Evolutionary conservation across 2,329 filamentous ascomycete genomes (phyloP), one percentile per base, ranked within the genome.

Genomic region (Curvularia sp.): DNA sequence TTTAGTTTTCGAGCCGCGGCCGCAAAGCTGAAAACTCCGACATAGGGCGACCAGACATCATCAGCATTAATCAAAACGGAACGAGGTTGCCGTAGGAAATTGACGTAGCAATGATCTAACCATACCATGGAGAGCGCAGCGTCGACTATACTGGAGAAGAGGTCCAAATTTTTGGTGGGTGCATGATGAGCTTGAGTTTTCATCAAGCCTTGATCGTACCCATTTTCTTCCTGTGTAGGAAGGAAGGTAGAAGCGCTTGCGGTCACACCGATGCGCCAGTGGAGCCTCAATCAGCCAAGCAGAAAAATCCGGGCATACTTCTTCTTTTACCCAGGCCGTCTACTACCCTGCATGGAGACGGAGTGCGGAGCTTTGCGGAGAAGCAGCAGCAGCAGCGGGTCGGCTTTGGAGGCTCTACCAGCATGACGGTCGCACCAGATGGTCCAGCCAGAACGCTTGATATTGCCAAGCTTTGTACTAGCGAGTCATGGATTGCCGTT

Each of bases 101-200:
- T 33, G 44, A 48, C 4, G 18, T 94, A 62, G 91, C 91, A 26
- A 88, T 95, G 84, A 89, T 89, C 0, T 86, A 57, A 82, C 94
- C 69, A 90, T 88, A 75, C 88, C 8, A 89, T 76, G 90, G 88
- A 41, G 94, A 94, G 68, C 90, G 94, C 75, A 93, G 91, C 35
- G 22, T 47, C 44, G 20, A 15, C n/a, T 85, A 85, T 3, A 91
- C 0, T 94, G 90, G 89, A 72, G 93, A 0, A 90, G 26, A 93
- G 10, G 88, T 91, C 73, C 88, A 92, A 75, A 91, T 90, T 0
- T 76, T 93, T 13, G 89, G 94, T 57, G 87, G 85, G 0, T 81
- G 79, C 4, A 86, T 85, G 73, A 87, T 88, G 75, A 88, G 85
- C n/a, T 76, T 84, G 1, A 86, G 86, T 47, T 86, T 84, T 12